Base-by-base conservation (phyloP, 129 eudicot species). In the Pittosporum tobira region DNA sequence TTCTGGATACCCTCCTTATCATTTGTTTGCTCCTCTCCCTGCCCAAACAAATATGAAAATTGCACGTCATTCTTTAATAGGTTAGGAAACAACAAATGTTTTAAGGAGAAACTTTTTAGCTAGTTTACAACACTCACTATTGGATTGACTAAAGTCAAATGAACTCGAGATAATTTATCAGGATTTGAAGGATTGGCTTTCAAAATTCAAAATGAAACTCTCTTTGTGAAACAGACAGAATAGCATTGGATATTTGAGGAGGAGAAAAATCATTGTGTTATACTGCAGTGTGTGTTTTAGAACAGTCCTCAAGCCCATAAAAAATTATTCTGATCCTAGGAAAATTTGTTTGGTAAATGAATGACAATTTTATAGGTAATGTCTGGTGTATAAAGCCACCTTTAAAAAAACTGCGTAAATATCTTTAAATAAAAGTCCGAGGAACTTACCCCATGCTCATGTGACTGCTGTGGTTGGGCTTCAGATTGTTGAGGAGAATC, bases 381-480 rank as follows among this genome's bases (percentile, higher is more conserved):
- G 23, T 1, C 55, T 22, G 16, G 12, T 23, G 23, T 50, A 2
- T 45, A 11, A 37, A 65, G 25, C 19, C 34, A 25, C 16, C 14
- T 10, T 14, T 11, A 21, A 24, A 4, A n/a, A 51, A 59, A 59
- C 31, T 56, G 31, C 15, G 23, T 23, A 50, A 63, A 47, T 38
- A 48, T 48, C 24, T 54, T 51, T 11, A 36, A 37, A 3, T 5
- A 3, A 51, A 65, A 69, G 43, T 10, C 2, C 5, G 23, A 22
- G 63, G 26, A 47, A 73, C 86, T 75, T 76, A 89, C 95, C 27
- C 56, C 76, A 76, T 68, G 70, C 47, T 85, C 95, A 56, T 75
- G 66, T 62, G 75, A 50, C 36, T 74, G 79, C 37, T 68, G 57
- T 59, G 75, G 30, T 26, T 72, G 80, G 25, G 59, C 70, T 46